Conservation (phyloP, 257 asterid genomes). For the Przewalskia tangutica region DNA sequence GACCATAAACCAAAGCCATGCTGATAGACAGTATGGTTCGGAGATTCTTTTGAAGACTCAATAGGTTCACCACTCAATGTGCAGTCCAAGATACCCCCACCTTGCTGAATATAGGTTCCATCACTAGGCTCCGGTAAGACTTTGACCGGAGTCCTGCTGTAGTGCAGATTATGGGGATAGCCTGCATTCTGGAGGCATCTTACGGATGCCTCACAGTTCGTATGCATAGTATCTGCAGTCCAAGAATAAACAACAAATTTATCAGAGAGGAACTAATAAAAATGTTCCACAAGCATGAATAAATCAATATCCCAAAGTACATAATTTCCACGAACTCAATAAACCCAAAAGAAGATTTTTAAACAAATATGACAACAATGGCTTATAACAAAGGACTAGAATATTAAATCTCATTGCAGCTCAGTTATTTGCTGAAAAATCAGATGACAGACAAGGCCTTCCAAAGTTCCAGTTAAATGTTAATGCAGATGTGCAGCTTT, state of each 20-base stretch:
- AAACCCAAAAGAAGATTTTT: neutral
- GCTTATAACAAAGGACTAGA: neutral
- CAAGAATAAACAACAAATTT: neutral
- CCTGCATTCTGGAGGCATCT: conserved; percentile 51
- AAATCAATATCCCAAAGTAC: neutral
- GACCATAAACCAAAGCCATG: conserved; percentile 43
- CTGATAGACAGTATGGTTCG: conserved; percentile 22
- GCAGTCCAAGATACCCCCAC: conserved; percentile 22
- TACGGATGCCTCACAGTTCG: conserved; percentile 48
- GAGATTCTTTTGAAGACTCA: conserved; percentile 37
- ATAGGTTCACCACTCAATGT: conserved; percentile 27
- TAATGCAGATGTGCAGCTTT: neutral
- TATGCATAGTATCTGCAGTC: conserved; percentile 41
- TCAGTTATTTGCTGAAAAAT: neutral
- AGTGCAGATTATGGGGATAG: conserved; percentile 33
- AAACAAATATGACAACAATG: neutral
- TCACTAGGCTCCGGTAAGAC: conserved; percentile 38
- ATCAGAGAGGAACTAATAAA: neutral
- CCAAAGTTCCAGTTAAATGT: neutral
- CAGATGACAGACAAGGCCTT: neutral
- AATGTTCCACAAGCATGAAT: neutral
- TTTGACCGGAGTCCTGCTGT: conserved; percentile 28
- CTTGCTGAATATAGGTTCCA: conserved; percentile 30
- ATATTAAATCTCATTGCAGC: neutral
- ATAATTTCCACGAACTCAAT: neutral